Conservation (phyloP, 495 filamentous ascomycete genomes). For the Coniosporium apollinis region DNA sequence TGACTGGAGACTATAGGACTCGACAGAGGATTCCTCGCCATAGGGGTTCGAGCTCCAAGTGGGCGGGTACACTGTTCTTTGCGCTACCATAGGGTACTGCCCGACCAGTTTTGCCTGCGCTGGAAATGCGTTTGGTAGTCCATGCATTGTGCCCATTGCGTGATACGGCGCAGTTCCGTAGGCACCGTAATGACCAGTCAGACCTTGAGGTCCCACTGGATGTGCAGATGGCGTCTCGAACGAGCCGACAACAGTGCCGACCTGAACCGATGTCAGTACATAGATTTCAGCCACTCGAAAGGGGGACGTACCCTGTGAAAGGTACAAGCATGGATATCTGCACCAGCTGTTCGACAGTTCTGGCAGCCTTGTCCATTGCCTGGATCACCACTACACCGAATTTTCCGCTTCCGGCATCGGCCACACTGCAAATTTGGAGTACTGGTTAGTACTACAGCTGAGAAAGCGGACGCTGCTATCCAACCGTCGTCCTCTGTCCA, state of each 20-base stretch:
- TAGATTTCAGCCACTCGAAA: constrained; percentile 4
- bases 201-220: not conserved
- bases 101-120: no score
- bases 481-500: no score
- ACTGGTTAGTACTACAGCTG: not conserved
- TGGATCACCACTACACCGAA: constrained; percentile 82
- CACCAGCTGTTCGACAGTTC: constrained; percentile 64
- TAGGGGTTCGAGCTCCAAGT: no score
- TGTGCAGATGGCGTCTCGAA: not conserved
- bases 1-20: no score
- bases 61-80: no score
- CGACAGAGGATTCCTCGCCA: no score
- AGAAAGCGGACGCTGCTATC: no score
- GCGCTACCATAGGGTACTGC: no score
- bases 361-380: constrained; percentile 59
- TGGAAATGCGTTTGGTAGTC: constrained; percentile 9
- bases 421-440: constrained; percentile 44
- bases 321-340: constrained; percentile 40
- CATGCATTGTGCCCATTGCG: not conserved
- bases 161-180: constrained; percentile 1
- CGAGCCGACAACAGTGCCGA: constrained; percentile 3
- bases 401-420: constrained; percentile 86
- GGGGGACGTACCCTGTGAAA: constrained; percentile 56
- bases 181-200: not conserved
- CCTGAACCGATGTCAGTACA: constrained; percentile 7